Percentiles rank a stretch among this genome's conserved stretches.
Conservation (phyloP, 2,329 filamentous ascomycete genomes). For the Ceratocystis cacaofunesta region DNA sequence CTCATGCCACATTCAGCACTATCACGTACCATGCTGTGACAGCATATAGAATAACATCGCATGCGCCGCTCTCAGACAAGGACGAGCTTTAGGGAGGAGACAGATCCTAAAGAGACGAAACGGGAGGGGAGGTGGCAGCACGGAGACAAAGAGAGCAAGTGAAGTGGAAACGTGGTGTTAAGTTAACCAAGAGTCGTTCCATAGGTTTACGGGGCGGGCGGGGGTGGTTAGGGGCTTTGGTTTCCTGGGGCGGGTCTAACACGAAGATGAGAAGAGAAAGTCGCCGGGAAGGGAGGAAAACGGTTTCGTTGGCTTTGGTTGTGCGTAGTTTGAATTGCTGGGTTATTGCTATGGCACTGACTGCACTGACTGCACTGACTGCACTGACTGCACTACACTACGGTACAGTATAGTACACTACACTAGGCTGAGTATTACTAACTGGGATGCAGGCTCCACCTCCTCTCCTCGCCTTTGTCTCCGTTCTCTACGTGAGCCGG, state of each 20-base stretch:
- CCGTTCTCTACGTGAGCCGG: not conserved
- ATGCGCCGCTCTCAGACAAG: not conserved
- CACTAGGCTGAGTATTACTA: not conserved
- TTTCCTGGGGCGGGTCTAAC: too few species aligned
- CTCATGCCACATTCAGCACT: not conserved
- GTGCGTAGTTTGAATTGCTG: too few species aligned
- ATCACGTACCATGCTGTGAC: not conserved
- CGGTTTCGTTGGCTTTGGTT: too few species aligned
- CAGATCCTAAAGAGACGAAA: not conserved
- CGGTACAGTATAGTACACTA: too few species aligned
- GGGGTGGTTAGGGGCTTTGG: too few species aligned
- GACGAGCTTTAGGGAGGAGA: not conserved
- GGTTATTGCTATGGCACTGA: too few species aligned
- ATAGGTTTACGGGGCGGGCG: too few species aligned
- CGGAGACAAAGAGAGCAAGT: not conserved
- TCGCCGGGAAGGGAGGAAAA: too few species aligned
- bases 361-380: too few species aligned
- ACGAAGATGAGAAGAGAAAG: too few species aligned
- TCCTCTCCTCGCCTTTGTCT: not conserved
- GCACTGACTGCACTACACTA: too few species aligned
- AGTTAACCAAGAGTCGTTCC: too few species aligned
- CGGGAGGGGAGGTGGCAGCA: not conserved
- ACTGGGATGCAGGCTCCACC: not conserved
- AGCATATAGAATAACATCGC: not conserved
- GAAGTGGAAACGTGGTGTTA: not conserved